Base-by-base conservation (phyloP, 148 eudicot genomes). In the Vaccinium vitisidaea region DNA sequence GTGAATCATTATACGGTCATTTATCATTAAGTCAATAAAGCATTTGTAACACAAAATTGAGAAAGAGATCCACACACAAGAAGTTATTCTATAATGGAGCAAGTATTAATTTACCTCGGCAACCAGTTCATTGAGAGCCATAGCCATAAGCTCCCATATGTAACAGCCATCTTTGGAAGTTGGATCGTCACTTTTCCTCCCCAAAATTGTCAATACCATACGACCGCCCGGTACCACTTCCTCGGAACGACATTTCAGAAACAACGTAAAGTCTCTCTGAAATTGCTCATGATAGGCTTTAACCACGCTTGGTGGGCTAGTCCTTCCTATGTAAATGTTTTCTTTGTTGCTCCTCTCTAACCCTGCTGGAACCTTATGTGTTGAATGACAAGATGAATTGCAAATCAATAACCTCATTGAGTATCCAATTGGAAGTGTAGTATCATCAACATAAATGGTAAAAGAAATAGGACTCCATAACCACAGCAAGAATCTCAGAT, bases 191-290 rank as follows among this genome's bases (percentile, higher is more conserved):
- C 84, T 90, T 82, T 86, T 79, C 59, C 93, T 85, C 9, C 94
- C 93, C 79, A 90, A 14, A n/a, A 89, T n/a, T 7, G 92, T 94
- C 48, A 94, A 70, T 74, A 91, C 94, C 94, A 92, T 92, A 5
- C 77, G 80, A 7, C 94, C 93, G 9, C 88, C 90, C 0, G 13
- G n/a, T 25, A 90, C 87, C 75, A 94, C 18, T 85, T 92, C 94
- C 79, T 84, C 79, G 0, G 94, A 88, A 8, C 93, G 93, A 67
- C 85, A 83, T 69, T 65, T 82, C 25, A 93, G 79, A 81, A 93
- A 93, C 15, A 65, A 48, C 1, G 80, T 55, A 52, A 92, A 91
- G 70, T 94, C 93, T 8, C 3, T 88, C 65, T 84, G 85, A 85
- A 91, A 93, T 84, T 94, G 98, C 0, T 89, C 79, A 16, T 82